Conservation (phyloP, 2,329 filamentous ascomycete genomes). For the Alternaria brassicicola region DNA sequence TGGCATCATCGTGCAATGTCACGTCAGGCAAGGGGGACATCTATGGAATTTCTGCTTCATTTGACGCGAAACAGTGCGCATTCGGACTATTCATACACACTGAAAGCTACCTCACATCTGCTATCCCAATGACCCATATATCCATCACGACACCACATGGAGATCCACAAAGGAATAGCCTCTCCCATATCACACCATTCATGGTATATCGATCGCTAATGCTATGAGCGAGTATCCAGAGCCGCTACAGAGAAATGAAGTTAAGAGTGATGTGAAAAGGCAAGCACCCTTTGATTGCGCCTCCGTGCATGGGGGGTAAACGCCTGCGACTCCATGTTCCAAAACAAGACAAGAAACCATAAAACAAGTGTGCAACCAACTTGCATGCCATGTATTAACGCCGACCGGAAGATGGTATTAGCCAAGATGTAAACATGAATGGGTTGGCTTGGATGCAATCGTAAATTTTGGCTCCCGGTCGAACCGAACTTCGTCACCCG, state of each 20-base stretch:
- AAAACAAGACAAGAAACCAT: slow-evolving; percentile 23
- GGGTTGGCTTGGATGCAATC: slow-evolving; percentile 29
- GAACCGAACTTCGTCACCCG: slow-evolving; percentile 12
- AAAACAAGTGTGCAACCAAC: slow-evolving; percentile 32
- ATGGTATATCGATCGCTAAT: slow-evolving; percentile 40
- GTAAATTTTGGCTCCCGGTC: slow-evolving; percentile 20
- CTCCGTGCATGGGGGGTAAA: slow-evolving; percentile 32
- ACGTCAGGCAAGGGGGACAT: not conserved
- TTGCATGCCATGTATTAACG: slow-evolving; percentile 46
- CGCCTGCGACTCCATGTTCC: slow-evolving; percentile 28
- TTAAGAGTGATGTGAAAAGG: slow-evolving; percentile 36
- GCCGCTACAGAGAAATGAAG: slow-evolving; percentile 45
- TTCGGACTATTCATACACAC: slow-evolving; percentile 35
- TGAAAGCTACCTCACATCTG: slow-evolving; percentile 10
- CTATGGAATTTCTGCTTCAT: slow-evolving; percentile 23
- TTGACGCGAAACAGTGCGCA: slow-evolving; percentile 24
- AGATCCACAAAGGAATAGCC: slow-evolving; percentile 36
- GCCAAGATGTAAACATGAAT: slow-evolving; percentile 48
- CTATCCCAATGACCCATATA: slow-evolving; percentile 11
- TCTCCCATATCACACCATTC: slow-evolving; percentile 33
- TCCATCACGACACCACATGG: slow-evolving; percentile 16
- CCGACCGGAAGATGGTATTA: slow-evolving; percentile 37
- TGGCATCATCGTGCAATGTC: not conserved
- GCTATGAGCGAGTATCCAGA: slow-evolving; percentile 46
- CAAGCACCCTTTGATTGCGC: slow-evolving; percentile 29